Conservation (phyloP, 192 early-diverging fungal species). For the Podila horticola region DNA sequence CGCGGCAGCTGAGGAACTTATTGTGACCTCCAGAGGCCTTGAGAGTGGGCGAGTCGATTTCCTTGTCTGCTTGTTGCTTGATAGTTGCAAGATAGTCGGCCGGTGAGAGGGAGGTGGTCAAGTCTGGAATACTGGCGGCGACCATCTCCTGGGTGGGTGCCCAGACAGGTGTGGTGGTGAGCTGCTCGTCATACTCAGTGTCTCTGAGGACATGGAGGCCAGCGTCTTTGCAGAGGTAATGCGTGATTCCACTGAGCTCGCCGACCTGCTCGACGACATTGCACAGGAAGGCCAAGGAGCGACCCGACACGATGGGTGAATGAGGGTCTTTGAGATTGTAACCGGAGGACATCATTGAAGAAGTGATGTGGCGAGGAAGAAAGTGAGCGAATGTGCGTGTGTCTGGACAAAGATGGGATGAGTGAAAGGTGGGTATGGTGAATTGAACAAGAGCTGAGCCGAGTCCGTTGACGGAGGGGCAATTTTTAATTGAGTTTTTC, state of each 20-base stretch:
- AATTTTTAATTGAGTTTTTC: too few species aligned
- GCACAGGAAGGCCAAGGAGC: conserved; percentile 33
- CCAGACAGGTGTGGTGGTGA: conserved; percentile 50
- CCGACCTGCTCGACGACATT: conserved; percentile 48
- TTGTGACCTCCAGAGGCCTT: background rate
- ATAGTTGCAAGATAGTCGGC: conserved; percentile 5
- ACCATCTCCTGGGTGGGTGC: conserved; percentile 22
- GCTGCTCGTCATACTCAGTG: conserved; percentile 31
- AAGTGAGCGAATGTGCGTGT: background rate
- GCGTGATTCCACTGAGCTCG: conserved; percentile 17
- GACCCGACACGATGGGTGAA: conserved; percentile 52
- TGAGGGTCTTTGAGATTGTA: conserved; percentile 40
- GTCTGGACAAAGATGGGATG: background rate
- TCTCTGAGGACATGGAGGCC: conserved; percentile 37
- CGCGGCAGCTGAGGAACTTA: conserved; percentile 48
- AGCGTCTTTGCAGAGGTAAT: conserved; percentile 39
- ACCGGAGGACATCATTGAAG: background rate
- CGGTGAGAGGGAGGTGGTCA: background rate
- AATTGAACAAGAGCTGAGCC: too few species aligned
- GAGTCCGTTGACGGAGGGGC: too few species aligned
- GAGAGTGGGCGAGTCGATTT: background rate
- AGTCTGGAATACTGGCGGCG: background rate
- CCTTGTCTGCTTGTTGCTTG: conserved; percentile 11
- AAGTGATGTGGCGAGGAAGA: background rate
- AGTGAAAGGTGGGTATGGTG: background rate